Conservation (phyloP, 225 moss, liverwort and hornwort genomes). For the Asterella californica region DNA sequence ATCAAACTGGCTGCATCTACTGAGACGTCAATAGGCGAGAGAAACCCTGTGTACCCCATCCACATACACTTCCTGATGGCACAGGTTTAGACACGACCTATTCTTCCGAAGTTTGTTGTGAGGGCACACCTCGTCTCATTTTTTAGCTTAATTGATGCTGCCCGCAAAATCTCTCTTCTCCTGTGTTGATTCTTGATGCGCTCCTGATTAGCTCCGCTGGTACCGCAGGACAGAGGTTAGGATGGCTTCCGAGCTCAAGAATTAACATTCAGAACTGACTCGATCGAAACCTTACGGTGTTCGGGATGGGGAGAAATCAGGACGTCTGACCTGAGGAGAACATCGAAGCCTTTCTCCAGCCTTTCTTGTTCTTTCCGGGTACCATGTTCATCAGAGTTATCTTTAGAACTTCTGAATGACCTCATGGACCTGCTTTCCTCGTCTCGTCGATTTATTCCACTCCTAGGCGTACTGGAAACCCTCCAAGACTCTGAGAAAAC, state of each 20-base stretch:
- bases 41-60: neutral
- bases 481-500: neutral
- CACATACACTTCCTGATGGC: neutral
- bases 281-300: neutral
- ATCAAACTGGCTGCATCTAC: neutral
- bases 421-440: conserved; percentile 28
- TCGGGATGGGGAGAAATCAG: neutral
- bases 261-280: neutral
- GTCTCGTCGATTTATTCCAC: neutral
- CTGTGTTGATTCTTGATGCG: conserved; percentile 39
- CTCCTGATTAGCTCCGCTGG: conserved; percentile 43
- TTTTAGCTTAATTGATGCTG: conserved; percentile 39
- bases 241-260: neutral
- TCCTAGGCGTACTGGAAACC: neutral
- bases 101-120: neutral
- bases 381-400: conserved; percentile 9
- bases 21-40: neutral
- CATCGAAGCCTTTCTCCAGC: conserved; percentile 34
- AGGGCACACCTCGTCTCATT: conserved; percentile 29
- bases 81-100: neutral
- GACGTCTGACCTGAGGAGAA: conserved; percentile 33
- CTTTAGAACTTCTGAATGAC: conserved; percentile 25
- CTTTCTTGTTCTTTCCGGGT: conserved; percentile 21
- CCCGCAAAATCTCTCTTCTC: conserved; percentile 37
- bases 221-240: neutral